phyloP scores from a whole-genome alignment of 139 green algal genomes.

The Closterium sp. region DNA sequence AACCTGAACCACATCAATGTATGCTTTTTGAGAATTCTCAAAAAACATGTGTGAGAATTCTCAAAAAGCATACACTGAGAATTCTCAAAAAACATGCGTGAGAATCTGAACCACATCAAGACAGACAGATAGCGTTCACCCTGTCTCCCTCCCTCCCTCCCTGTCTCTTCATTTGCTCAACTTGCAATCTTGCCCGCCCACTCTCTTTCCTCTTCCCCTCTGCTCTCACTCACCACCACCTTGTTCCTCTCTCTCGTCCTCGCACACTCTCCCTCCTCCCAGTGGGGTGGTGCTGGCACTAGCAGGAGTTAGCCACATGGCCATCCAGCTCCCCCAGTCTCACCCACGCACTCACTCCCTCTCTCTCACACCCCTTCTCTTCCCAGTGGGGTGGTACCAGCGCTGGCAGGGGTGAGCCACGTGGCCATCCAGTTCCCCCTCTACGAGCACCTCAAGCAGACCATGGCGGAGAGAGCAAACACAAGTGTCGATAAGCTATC shows the following conservation, averaged over 20 bases:
- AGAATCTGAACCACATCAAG: no score
- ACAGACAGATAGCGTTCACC: no score
- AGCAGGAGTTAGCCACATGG: no score
- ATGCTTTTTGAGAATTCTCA: no score
- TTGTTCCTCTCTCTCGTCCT: not conserved
- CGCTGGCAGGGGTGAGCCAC: slow-evolving; percentile 83
- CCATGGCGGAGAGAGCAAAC: slow-evolving; percentile 17
- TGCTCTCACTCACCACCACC: not conserved
- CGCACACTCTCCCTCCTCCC: no score
- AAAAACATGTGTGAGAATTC: no score
- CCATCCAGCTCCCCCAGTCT: no score
- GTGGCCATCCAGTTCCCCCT: slow-evolving; percentile 94
- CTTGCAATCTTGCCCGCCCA: not conserved
- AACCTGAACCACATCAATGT: no score
- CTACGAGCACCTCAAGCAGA: slow-evolving; percentile 82
- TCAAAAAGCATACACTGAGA: no score
- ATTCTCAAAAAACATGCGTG: no score
- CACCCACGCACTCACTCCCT: no score
- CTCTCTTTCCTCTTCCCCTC: not conserved
- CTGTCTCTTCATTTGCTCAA: not conserved
- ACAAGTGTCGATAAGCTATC: not conserved
- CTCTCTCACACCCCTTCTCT: not conserved
- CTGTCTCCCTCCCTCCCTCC: not conserved
- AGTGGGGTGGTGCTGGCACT: no score
- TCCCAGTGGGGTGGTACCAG: slow-evolving; percentile 74